These are phyloP conservation scores for Calonectria leucothoes DNA, from an alignment of 2,329 filamentous ascomycete genomes.

Conservation along the genomic window DNA sequence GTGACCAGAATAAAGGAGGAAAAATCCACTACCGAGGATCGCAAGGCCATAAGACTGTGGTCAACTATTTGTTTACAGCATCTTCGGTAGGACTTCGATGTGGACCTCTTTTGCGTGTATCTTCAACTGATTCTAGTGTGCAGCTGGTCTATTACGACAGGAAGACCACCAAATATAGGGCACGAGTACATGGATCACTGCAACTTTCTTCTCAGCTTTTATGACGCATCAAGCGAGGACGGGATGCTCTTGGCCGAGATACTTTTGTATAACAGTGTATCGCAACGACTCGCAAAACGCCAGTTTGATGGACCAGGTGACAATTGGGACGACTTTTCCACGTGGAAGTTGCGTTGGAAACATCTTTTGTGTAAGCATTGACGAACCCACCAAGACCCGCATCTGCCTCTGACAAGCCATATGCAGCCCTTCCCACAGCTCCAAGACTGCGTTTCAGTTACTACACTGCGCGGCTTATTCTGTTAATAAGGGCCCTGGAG, in stretches of 20 bases:
- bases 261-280: background rate
- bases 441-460: slow-evolving; percentile 6
- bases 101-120: fast-evolving
- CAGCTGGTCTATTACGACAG: slow-evolving; percentile 9
- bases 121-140: background rate
- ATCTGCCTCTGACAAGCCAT: background rate
- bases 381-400: fast-evolving
- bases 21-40: background rate
- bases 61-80: slow-evolving; percentile 5
- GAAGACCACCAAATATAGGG: background rate
- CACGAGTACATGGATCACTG: slow-evolving; percentile 9
- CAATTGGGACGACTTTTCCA: background rate
- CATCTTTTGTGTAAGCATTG: background rate
- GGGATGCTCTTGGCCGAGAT: slow-evolving; percentile 4
- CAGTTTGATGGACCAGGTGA: background rate
- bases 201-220: slow-evolving; percentile 11
- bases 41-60: slow-evolving; percentile 2
- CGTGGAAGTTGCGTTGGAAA: slow-evolving; percentile 3
- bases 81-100: background rate
- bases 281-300: background rate
- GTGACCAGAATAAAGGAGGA: background rate
- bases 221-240: slow-evolving; percentile 2
- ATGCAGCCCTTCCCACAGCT: background rate
- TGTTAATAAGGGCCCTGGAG: background rate
- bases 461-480: background rate